Evolutionary conservation across 768 basidiomycete genomes (phyloP), one percentile per base, ranked within the genome.

Genomic region (Scleroderma bovista): DNA sequence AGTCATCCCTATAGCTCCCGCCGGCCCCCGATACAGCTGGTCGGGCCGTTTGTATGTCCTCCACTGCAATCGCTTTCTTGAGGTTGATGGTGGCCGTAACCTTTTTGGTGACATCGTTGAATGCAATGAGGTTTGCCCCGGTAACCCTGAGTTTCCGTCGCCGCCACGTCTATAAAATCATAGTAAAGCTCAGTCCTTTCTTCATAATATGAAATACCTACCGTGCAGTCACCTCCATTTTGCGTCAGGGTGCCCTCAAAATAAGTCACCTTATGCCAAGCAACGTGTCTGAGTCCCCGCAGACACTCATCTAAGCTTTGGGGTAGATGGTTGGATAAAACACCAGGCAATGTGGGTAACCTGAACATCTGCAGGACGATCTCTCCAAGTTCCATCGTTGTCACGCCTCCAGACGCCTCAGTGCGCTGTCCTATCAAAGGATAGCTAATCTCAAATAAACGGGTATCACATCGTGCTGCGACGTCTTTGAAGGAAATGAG

Each of bases 231-330:
- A 10, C 94, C 95, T 15, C 95, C 95, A 54, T 77, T 81, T 72
- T 98, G 95, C 13, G 95, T 98, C 56, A 98, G 68, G 0, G 83
- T 84, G 23, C 95, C 93, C 67, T 96, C 88, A 68, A 89, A 91
- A 68, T 95, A 94, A 19, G 92, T 90, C 56, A 86, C 79, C 71
- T 94, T 93, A 61, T 95, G 93, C 93, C 93, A 96, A 33, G 86
- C 85, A 49, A 92, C 84, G 59, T 94, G 87, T 51, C 90, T 74
- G 55, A 98, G 72, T 1, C 95, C 94, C 13, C 89, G 80, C 58
- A 86, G 78, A 59, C 91, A 94, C 60, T 97, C 95, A 48, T 97
- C 94, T 58, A 97, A 72, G 60, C 90, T 93, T 66, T 93, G 87
- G 13, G 95, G 94, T 17, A 97, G 73, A 53, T 90, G 79, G 39